These are phyloP conservation scores for Heritiera littoralis DNA, from an alignment of 345 rosid species.

Conservation along the genomic window DNA sequence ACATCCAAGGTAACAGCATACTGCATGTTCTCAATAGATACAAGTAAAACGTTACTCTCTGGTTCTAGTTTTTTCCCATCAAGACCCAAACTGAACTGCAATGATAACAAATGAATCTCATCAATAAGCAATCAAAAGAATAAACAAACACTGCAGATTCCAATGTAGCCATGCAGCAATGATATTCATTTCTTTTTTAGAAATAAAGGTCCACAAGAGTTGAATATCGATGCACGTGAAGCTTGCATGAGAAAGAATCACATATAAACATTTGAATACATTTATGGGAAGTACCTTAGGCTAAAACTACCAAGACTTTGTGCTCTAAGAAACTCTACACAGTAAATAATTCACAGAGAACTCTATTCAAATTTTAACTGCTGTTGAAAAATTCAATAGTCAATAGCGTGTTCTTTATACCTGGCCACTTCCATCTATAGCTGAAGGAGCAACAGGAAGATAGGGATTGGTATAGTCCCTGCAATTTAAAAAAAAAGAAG, in stretches of 20 bases:
- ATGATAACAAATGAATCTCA: conserved; percentile 7
- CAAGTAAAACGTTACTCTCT: conserved; percentile 97
- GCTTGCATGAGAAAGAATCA: neutral
- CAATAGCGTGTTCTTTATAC: conserved; percentile 32
- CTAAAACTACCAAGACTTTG: neutral
- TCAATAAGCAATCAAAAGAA: neutral
- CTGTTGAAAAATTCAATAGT: neutral
- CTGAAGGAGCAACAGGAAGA: conserved; percentile 98
- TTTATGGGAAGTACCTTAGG: neutral
- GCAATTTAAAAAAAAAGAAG: neutral
- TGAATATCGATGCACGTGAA: neutral
- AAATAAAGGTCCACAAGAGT: conserved; percentile 8
- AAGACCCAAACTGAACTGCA: conserved; percentile 69
- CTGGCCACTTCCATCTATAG: conserved; percentile 87
- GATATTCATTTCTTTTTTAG: neutral
- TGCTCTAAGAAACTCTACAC: neutral
- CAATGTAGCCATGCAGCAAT: neutral
- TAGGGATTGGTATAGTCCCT: conserved; percentile 97
- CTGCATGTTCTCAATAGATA: conserved; percentile 99
- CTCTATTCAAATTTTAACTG: neutral
- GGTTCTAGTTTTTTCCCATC: conserved; percentile 97
- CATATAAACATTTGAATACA: neutral
- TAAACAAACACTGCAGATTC: neutral
- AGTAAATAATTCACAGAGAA: neutral
- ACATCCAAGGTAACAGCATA: conserved; percentile 97